Percentiles rank a stretch among this genome's conserved stretches.
Evolutionary conservation across 352 stramenopile genomes (phyloP).

Genomic region (Lagenidium sp.): DNA sequence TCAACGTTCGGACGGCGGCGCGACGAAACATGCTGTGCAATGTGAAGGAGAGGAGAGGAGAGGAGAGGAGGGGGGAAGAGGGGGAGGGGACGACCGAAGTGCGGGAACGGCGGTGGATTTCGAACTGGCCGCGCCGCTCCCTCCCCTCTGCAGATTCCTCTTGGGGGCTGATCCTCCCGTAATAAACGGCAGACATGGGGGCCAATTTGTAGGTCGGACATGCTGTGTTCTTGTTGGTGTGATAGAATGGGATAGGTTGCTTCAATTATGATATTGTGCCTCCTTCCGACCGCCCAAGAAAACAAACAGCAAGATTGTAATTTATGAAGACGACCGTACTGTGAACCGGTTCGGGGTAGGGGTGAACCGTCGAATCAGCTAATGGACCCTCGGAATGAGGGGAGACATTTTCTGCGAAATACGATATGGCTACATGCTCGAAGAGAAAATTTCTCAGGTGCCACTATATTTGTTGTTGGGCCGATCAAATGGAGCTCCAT

Average conservation of each 20-base stretch:
- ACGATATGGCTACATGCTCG: too few species aligned
- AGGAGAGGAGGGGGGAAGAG: constrained; percentile 1
- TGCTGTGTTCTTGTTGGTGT: too few species aligned
- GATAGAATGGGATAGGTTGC: too few species aligned
- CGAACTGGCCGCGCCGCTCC: too few species aligned
- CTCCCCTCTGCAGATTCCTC: too few species aligned
- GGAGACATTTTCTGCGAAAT: too few species aligned
- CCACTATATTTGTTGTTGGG: too few species aligned
- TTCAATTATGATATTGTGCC: constrained; percentile 1
- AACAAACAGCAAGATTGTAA: neutral
- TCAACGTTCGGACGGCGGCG: constrained; percentile 26
- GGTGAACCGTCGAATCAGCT: too few species aligned
- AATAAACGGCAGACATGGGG: constrained; percentile 1
- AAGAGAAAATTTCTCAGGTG: too few species aligned
- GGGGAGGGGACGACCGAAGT: neutral
- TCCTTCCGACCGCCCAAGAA: neutral
- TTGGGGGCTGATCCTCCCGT: too few species aligned
- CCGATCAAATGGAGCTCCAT: too few species aligned
- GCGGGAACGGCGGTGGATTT: neutral
- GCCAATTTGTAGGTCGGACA: constrained; percentile 1
- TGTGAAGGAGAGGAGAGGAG: neutral
- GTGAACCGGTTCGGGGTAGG: constrained; percentile 8
- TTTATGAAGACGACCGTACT: constrained; percentile 1
- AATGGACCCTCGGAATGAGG: neutral
- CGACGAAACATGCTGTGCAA: constrained; percentile 38